phyloP scores from a whole-genome alignment of 306 rosid species.

The Begonia loranthoides region DNA sequence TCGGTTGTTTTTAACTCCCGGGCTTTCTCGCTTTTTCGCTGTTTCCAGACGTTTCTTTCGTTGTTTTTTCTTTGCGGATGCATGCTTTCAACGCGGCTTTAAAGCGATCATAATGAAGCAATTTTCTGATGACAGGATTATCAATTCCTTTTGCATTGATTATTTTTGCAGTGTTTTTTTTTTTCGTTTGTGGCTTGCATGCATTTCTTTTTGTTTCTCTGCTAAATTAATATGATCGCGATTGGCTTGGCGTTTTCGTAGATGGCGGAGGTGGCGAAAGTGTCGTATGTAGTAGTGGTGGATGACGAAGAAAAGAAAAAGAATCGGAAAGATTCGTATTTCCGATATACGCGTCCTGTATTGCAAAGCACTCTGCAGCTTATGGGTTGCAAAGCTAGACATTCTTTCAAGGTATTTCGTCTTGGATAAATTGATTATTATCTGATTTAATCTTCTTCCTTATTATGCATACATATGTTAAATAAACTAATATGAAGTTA shows the following conservation, averaged over 20 bases:
- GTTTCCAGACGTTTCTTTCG: not conserved
- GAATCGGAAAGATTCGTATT: constrained; percentile 55
- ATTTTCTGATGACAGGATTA: not conserved
- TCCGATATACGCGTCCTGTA: constrained; percentile 71
- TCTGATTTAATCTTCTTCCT: not conserved
- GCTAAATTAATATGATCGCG: not conserved
- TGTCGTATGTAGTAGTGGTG: constrained; percentile 50
- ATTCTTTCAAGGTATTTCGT: constrained; percentile 67
- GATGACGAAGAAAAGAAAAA: constrained; percentile 37
- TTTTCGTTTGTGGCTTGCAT: not conserved
- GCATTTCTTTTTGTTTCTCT: not conserved
- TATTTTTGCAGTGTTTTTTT: not conserved
- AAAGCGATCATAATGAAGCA: not conserved
- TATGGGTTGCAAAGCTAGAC: constrained; percentile 96
- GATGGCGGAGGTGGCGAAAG: constrained; percentile 35
- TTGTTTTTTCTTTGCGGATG: not conserved
- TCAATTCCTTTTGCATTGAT: not conserved
- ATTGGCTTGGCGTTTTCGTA: not conserved
- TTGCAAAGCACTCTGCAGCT: constrained; percentile 83
- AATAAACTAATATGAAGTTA: not conserved
- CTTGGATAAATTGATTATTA: not conserved
- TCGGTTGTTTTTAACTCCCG: not conserved
- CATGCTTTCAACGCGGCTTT: not conserved
- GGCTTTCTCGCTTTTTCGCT: not conserved
- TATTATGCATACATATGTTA: not conserved